Conservation (phyloP, 305 asterid genomes). For the Fraxinus velutina region DNA sequence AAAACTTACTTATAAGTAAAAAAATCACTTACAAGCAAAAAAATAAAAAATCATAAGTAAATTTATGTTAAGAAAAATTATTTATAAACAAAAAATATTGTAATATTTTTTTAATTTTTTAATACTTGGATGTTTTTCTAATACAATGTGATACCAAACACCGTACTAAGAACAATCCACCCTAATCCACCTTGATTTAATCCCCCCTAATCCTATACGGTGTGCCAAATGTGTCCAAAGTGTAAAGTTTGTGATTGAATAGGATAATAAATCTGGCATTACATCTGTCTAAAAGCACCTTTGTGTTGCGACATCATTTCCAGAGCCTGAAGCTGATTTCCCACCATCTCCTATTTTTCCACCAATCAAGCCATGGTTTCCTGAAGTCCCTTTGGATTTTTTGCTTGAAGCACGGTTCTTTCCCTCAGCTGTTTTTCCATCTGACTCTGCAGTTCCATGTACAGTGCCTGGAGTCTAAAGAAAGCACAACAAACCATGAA, state of each 20-base stretch:
- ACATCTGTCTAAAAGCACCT: conserved; percentile 43
- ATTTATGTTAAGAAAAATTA: background rate
- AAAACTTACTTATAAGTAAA: background rate
- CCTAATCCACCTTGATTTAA: background rate
- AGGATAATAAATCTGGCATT: background rate
- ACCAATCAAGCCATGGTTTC: conserved; percentile 39
- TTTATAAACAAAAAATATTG: background rate
- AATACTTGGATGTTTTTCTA: background rate
- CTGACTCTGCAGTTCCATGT: conserved; percentile 54
- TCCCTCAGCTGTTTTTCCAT: conserved; percentile 54
- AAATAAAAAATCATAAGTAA: background rate
- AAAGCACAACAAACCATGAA: background rate
- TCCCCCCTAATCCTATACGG: background rate
- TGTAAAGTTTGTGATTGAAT: background rate
- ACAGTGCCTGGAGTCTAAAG: conserved; percentile 43
- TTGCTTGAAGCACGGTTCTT: conserved; percentile 54
- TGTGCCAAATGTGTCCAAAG: background rate
- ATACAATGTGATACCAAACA: background rate
- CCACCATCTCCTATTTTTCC: conserved; percentile 59
- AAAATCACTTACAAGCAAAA: too few relatives aligned
- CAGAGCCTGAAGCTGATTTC: conserved; percentile 75
- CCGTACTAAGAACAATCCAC: background rate
- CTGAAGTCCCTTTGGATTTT: conserved; percentile 50
- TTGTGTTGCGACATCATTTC: conserved; percentile 80
- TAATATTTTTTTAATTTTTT: background rate